Evolutionary conservation across 1,284 basidiomycete genomes (phyloP), one percentile per base, ranked within the genome.

Genomic region (Porodaedalea pini): DNA sequence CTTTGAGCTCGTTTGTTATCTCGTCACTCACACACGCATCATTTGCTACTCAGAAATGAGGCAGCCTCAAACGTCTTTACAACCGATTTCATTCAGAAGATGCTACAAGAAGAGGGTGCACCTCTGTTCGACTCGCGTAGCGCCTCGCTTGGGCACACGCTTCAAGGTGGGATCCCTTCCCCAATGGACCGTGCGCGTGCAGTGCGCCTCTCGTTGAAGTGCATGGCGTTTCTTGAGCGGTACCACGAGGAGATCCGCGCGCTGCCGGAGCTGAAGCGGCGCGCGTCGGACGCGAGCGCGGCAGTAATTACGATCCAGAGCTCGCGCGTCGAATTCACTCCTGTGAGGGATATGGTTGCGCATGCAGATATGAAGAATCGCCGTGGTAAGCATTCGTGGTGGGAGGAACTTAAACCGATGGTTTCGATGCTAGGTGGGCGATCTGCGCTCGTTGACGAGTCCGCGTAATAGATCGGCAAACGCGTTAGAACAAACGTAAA

Each of bases 141-240:
- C 10, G 97, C 96, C 15, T 88, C 91, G 2, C 85, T 99, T 19
- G 96, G 97, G 7, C 97, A 99, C 75, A 98, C 94, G 1, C 77
- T 99, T 6, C 96, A 99, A 70, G 96, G 96, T 17, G 94, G 94
- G 4, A 87, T 92, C 3, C 96, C 96, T 2, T 96, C 94, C 0
- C 96, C 96, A 0, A 80, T 92, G 63, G 97, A 99, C 75, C 90
- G 96, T 58, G 86, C 90, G 0, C 88, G 94, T 17, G 96, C 94
- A 1, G 90, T 92, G 0, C 88, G 95, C 45, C 80, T 98, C 40
- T 88, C 95, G 6, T 78, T 97, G 61, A 89, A 91, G 65, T 96
- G 92, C 76, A 95, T 98, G 89, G 77, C 86, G 51, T 98, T 98
- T 81, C 80, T 99, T 63, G 96, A 98, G 73, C 70, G 82, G 57